Evolutionary conservation across 345 rosid species (phyloP).

Genomic region (Populus ilicifolia): DNA sequence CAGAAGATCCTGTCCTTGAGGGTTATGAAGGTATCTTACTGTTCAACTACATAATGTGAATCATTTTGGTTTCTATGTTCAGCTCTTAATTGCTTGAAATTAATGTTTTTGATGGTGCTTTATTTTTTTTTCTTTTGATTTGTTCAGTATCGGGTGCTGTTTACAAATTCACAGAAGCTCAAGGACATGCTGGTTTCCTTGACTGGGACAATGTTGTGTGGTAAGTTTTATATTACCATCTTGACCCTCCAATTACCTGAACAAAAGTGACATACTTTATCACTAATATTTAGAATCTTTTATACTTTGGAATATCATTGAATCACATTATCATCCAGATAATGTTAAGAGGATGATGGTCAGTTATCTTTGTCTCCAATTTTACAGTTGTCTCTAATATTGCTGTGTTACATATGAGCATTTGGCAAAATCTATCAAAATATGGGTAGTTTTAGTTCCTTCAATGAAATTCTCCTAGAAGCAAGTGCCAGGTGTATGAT

Average conservation of each 20-base stretch:
- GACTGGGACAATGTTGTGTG: slow-evolving; percentile 57
- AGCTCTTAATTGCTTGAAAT: not conserved
- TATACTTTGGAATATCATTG: not conserved
- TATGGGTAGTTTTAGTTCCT: not conserved
- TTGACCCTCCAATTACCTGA: not conserved
- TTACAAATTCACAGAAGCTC: slow-evolving; percentile 67
- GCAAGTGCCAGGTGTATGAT: not conserved
- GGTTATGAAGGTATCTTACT: slow-evolving; percentile 73
- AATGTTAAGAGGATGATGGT: not conserved
- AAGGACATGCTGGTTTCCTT: slow-evolving; percentile 80
- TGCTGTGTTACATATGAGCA: not conserved
- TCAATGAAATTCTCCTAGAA: not conserved
- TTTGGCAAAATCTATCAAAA: not conserved
- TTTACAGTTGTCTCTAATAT: not conserved
- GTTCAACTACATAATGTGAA: not conserved
- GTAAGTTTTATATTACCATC: slow-evolving; percentile 28
- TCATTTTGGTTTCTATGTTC: not conserved
- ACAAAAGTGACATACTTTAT: not conserved
- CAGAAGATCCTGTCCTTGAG: slow-evolving; percentile 81
- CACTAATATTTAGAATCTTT: not conserved
- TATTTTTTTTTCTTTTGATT: slow-evolving; percentile 2
- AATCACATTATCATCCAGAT: not conserved
- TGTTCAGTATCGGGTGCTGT: slow-evolving; percentile 57
- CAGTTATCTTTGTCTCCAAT: not conserved
- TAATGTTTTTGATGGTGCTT: slow-evolving; percentile 4